Evolutionary conservation across 768 basidiomycete genomes (phyloP).

Genomic region (Steccherinum ochraceum): DNA sequence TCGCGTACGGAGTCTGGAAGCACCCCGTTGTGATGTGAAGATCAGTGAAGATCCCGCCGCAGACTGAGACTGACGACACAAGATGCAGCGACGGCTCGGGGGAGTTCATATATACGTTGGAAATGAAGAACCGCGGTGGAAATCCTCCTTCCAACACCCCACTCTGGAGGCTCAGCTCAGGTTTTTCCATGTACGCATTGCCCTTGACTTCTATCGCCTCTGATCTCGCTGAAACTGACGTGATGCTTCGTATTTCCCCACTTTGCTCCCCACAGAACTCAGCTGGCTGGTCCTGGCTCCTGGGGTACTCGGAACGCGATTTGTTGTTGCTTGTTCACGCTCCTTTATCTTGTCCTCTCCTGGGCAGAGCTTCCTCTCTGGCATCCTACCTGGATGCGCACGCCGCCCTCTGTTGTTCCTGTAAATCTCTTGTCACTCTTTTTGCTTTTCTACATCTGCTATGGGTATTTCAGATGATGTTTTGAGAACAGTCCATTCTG

Average conservation of each 20-base stretch:
- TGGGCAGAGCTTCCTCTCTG: not conserved
- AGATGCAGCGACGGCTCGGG: too few species aligned
- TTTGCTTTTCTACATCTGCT: not conserved
- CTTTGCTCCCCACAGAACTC: not conserved
- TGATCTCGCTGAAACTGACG: too few species aligned
- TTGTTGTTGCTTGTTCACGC: not conserved
- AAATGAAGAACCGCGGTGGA: not conserved
- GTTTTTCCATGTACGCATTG: not conserved
- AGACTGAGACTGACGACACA: not conserved
- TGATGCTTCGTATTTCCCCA: too few species aligned
- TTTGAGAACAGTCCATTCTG: not conserved
- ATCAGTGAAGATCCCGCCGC: too few species aligned
- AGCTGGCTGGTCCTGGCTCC: not conserved
- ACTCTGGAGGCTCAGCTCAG: not conserved
- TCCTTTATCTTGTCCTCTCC: not conserved
- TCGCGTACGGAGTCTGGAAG: not conserved
- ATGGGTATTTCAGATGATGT: not conserved
- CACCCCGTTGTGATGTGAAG: too few species aligned
- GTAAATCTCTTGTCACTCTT: too few species aligned
- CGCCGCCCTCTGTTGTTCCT: not conserved
- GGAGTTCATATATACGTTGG: not conserved
- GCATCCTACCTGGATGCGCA: not conserved
- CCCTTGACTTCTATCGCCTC: not conserved
- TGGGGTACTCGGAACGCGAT: not conserved
- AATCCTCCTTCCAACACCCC: not conserved